phyloP scores from a whole-genome alignment of 2,329 filamentous ascomycete genomes.

The Penicillium freii region DNA sequence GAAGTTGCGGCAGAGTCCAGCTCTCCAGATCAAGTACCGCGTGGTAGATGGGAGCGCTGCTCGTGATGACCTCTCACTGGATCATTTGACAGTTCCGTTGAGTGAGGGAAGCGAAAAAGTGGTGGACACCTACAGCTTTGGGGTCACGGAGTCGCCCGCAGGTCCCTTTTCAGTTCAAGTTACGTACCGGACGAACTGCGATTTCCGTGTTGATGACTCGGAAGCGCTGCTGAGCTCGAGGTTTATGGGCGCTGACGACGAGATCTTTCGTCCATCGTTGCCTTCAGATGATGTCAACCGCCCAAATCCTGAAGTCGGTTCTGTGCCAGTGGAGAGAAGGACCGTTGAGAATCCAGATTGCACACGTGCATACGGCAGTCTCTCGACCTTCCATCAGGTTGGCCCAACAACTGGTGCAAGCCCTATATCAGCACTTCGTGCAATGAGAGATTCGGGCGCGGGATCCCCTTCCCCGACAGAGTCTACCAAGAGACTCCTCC shows the following conservation, averaged over 20 bases:
- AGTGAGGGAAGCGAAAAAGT: slow-evolving; percentile 62
- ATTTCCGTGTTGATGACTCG: slow-evolving; percentile 86
- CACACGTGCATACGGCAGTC: slow-evolving; percentile 80
- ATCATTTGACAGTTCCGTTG: slow-evolving; percentile 70
- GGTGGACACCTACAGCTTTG: slow-evolving; percentile 75
- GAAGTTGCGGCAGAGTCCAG: slow-evolving; percentile 63
- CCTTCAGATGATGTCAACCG: slow-evolving; percentile 50
- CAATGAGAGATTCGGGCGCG: slow-evolving; percentile 57
- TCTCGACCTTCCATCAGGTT: slow-evolving; percentile 84
- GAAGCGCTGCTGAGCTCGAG: slow-evolving; percentile 88
- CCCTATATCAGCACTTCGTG: slow-evolving; percentile 77
- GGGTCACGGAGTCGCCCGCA: slow-evolving; percentile 79
- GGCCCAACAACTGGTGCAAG: slow-evolving; percentile 74
- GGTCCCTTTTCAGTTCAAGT: slow-evolving; percentile 80
- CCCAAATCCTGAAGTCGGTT: slow-evolving; percentile 61
- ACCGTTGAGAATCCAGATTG: slow-evolving; percentile 56
- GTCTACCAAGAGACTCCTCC: slow-evolving; percentile 50
- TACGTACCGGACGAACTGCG: slow-evolving; percentile 82
- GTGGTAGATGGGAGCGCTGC: slow-evolving; percentile 61
- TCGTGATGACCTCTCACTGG: slow-evolving; percentile 54
- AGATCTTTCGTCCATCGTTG: slow-evolving; percentile 78
- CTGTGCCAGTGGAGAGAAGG: slow-evolving; percentile 65
- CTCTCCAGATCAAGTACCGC: slow-evolving; percentile 75
- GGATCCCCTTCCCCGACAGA: slow-evolving; percentile 51
- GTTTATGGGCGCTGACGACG: slow-evolving; percentile 88